phyloP scores from a whole-genome alignment of 805 yeast genomes.

The Candida peoriensis region DNA sequence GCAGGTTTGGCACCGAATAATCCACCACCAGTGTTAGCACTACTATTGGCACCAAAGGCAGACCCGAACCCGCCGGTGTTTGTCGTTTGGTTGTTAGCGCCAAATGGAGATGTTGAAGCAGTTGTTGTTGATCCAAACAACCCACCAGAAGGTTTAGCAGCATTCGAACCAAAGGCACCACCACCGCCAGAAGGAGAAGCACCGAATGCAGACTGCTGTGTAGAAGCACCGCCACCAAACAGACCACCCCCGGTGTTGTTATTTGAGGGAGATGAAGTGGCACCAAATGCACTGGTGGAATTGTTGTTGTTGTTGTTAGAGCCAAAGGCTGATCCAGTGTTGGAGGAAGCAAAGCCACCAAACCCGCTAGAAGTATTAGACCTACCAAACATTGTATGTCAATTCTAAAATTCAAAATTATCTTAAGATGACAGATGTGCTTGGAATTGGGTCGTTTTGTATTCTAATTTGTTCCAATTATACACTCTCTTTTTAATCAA shows the following conservation, averaged over 20 bases:
- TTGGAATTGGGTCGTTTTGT: no score
- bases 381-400: conserved; percentile 26
- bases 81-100: conserved; percentile 9
- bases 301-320: conserved; percentile 16
- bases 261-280: conserved; percentile 20
- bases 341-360: conserved; percentile 29
- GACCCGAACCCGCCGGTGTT: conserved; percentile 4
- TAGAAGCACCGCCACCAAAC: conserved; percentile 29
- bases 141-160: conserved; percentile 21
- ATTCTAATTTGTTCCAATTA: no score
- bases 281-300: conserved; percentile 20
- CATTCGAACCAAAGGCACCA: conserved; percentile 42
- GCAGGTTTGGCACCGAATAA: conserved; percentile 10
- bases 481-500: no score
- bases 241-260: conserved; percentile 31
- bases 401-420: no score
- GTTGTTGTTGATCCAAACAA: conserved; percentile 4
- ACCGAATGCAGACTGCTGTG: conserved; percentile 15
- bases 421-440: no score
- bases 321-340: conserved; percentile 26
- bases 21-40: conserved; percentile 7
- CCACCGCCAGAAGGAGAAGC: conserved; percentile 24
- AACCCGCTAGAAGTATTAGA: conserved; percentile 23
- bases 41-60: conserved; percentile 8
- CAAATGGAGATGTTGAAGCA: conserved; percentile 23